A percentile compares a stretch with the other conserved stretches of the same genome.
Conservation (phyloP, 192 early-diverging fungal genomes). For the Funneliformis mosseae region DNA sequence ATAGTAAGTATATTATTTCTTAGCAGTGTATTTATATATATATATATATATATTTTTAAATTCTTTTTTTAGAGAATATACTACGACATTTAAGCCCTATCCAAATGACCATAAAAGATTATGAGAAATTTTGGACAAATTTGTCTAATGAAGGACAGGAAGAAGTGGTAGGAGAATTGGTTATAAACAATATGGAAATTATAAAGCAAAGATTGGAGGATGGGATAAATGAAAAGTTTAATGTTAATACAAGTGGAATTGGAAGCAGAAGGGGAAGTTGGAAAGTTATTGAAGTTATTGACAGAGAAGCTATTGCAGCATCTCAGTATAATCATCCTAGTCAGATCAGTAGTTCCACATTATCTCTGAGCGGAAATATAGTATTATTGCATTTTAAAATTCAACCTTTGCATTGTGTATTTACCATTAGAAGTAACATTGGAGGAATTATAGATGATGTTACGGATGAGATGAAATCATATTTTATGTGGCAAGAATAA, state of each 20-base stretch:
- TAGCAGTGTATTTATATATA: background rate
- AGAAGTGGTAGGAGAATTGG: background rate
- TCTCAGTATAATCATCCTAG: background rate
- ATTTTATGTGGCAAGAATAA: background rate
- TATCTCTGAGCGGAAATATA: background rate
- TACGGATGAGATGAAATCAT: background rate
- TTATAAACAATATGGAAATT: background rate
- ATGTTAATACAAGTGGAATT: background rate
- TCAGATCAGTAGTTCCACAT: background rate
- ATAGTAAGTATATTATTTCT: background rate
- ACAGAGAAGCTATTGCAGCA: background rate
- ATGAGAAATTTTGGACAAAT: background rate
- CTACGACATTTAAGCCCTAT: background rate
- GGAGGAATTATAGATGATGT: background rate
- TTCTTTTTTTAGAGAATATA: background rate
- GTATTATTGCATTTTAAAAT: background rate
- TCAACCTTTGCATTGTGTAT: background rate
- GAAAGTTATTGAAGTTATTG: background rate
- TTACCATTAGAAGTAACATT: background rate
- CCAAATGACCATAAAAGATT: background rate
- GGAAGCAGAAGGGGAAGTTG: background rate
- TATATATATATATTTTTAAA: background rate
- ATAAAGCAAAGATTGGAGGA: conserved; percentile 1
- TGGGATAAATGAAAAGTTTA: background rate
- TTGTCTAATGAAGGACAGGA: background rate